Evolutionary conservation across 768 basidiomycete species (phyloP).

Genomic region (Pleurotus eryngii): DNA sequence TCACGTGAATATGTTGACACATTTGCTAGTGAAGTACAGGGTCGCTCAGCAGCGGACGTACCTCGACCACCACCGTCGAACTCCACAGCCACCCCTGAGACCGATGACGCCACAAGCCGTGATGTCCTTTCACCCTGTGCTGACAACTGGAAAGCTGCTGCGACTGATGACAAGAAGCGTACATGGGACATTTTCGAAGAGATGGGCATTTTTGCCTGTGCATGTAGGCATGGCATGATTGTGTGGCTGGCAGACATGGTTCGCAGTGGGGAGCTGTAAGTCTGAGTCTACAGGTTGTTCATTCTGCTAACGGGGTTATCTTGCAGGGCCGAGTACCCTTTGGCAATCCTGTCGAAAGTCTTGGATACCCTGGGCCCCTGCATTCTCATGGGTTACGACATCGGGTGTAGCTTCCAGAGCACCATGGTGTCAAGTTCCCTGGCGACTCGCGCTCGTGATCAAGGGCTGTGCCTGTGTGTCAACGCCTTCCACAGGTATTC

Average conservation of each 20-base stretch:
- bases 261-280: slow-evolving; percentile 24
- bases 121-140: background rate
- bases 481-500: slow-evolving; percentile 10
- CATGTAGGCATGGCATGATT: slow-evolving; percentile 26
- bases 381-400: slow-evolving; percentile 21
- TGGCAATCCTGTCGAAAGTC: slow-evolving; percentile 14
- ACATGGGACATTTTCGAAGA: slow-evolving; percentile 31
- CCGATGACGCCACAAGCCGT: background rate
- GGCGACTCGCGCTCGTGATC: slow-evolving; percentile 7
- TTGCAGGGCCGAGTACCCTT: slow-evolving; percentile 17
- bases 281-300: background rate
- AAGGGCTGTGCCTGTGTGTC: slow-evolving; percentile 9
- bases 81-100: background rate
- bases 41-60: background rate
- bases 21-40: slow-evolving; percentile 2
- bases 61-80: background rate
- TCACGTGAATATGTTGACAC: slow-evolving; percentile 1
- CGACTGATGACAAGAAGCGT: background rate
- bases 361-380: slow-evolving; percentile 17
- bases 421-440: slow-evolving; percentile 18
- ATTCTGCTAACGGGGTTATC: background rate
- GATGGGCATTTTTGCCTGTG: slow-evolving; percentile 24
- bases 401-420: slow-evolving; percentile 19
- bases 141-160: slow-evolving; percentile 6
- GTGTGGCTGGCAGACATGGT: slow-evolving; percentile 23